A percentile compares a stretch with the other conserved stretches of the same genome.
These are phyloP conservation scores for Eurotiales sp. DNA, from an alignment of 2,329 filamentous ascomycete species.

Conservation along the genomic window DNA sequence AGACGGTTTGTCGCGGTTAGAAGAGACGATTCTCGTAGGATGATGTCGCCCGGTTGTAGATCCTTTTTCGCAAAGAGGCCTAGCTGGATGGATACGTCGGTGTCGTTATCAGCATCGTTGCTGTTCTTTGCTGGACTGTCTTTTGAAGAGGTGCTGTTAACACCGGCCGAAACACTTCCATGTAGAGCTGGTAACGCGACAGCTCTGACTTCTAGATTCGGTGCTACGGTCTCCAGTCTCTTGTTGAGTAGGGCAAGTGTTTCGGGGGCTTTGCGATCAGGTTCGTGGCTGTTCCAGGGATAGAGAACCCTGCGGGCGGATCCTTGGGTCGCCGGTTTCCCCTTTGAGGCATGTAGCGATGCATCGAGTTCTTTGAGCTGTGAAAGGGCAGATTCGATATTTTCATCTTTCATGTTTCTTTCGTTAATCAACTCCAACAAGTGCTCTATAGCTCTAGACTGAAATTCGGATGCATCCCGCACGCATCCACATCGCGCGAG, in stretches of 20 bases:
- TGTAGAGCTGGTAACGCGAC: conserved; percentile 71
- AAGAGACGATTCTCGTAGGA: conserved; percentile 78
- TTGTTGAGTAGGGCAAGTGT: conserved; percentile 67
- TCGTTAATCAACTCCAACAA: neutral
- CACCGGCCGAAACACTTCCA: conserved; percentile 20
- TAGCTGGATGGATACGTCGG: conserved; percentile 63
- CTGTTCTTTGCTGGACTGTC: conserved; percentile 13
- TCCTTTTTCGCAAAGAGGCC: conserved; percentile 86
- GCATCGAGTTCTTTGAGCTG: conserved; percentile 1
- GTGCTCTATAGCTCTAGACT: conserved; percentile 26
- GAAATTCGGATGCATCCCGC: conserved; percentile 40
- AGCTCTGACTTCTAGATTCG: conserved; percentile 75
- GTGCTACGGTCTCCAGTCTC: conserved; percentile 64
- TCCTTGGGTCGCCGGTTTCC: conserved; percentile 31
- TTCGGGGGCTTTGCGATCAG: conserved; percentile 52
- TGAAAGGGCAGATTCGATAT: conserved; percentile 6
- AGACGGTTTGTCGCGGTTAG: conserved; percentile 85
- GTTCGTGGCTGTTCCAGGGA: conserved; percentile 61
- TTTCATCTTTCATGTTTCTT: neutral
- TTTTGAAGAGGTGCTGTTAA: conserved; percentile 15
- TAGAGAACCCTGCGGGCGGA: conserved; percentile 54
- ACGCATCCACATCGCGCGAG: conserved; percentile 38
- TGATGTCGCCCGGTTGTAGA: conserved; percentile 68
- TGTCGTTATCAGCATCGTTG: conserved; percentile 19
- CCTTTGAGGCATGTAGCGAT: neutral